phyloP scores from a whole-genome alignment of 495 filamentous ascomycete genomes.

The Hamigera avellanea region DNA sequence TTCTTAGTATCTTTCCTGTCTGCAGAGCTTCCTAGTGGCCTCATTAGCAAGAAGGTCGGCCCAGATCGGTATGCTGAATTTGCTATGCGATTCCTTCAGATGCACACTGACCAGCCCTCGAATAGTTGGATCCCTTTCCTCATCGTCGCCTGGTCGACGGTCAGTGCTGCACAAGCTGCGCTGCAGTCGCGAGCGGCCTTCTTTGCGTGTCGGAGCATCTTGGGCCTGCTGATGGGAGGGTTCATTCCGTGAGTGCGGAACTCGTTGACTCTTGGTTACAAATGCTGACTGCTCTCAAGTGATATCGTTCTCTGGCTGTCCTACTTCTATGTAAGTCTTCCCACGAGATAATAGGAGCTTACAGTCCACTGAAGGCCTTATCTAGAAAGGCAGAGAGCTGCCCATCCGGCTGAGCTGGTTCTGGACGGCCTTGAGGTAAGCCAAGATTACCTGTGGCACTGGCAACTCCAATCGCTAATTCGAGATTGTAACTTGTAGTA shows the following conservation, averaged over 20 bases:
- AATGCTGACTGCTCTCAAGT: slow-evolving; percentile 42
- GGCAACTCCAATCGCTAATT: too few species aligned
- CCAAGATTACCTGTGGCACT: slow-evolving; percentile 23
- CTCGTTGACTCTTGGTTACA: background rate
- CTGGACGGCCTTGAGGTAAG: slow-evolving; percentile 51
- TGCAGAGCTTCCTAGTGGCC: slow-evolving; percentile 56
- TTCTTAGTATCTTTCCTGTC: slow-evolving; percentile 42
- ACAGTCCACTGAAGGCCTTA: too few species aligned
- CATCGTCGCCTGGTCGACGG: slow-evolving; percentile 61
- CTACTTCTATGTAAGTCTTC: slow-evolving; percentile 55
- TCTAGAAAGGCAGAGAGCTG: slow-evolving; percentile 34
- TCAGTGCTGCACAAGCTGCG: slow-evolving; percentile 51
- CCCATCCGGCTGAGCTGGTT: slow-evolving; percentile 42
- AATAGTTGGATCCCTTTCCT: slow-evolving; percentile 62
- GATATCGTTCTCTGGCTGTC: slow-evolving; percentile 44
- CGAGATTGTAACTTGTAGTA: too few species aligned
- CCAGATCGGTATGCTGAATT: too few species aligned
- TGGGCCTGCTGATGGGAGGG: slow-evolving; percentile 47
- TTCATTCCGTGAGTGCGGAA: slow-evolving; percentile 59
- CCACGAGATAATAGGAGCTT: too few species aligned
- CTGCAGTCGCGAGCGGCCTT: slow-evolving; percentile 50
- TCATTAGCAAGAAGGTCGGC: slow-evolving; percentile 54
- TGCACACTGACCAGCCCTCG: too few species aligned
- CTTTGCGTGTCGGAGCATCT: slow-evolving; percentile 44
- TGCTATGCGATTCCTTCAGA: too few species aligned